Base-by-base conservation (phyloP, 1,139 yeast genomes). In the Zygotorulaspora mrakii region DNA sequence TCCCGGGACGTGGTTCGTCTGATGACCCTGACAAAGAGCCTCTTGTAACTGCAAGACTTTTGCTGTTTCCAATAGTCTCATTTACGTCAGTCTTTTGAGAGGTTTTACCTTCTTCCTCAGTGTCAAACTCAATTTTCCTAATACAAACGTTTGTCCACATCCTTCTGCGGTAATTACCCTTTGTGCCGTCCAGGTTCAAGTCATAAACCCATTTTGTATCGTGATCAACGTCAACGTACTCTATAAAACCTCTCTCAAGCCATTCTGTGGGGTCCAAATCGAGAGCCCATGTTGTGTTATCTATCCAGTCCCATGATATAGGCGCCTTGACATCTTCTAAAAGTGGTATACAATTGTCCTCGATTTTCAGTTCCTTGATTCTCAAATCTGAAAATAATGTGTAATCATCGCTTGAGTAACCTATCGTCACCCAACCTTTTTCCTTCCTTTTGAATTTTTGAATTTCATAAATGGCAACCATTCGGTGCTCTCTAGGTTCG, bases 161-260 rank as follows among this genome's bases (percentile, higher is more conserved):
- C 53, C 82, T 66, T 55, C 82, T 66, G 51, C 82, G 64, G 52
- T 64, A 74, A 33, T 49, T 46, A 2, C 61, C 61, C 31, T 58
- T 44, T 2, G 45, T 39, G 2, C 62, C 60, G 17, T 48, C 52
- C n/a, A 55, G 49, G 34, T 47, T 53, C 10, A 61, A 58, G 59
- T 83, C 94, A 57, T 83, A 83, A 13, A 81, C 88, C 91, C 91
- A 83, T 61, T 83, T 83, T 31, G 81, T 82, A 40, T 77, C 86
- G 25, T 73, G 68, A 59, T 82, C 89, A 25, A 80, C 68, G 31
- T 67, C 69, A 7, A 81, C 78, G 35, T 77, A 61, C 46, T 77
- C 83, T 21, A 64, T 55, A 31, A 82, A 65, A 24, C 71, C 65
- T 40, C 74, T 72, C 29, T 64, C 63, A 2, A 79, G 82, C 91